Evolutionary conservation across 2,329 filamentous ascomycete species (phyloP), one percentile per base, ranked within the genome.

Genomic region (Pseudocercospora fijiensis): DNA sequence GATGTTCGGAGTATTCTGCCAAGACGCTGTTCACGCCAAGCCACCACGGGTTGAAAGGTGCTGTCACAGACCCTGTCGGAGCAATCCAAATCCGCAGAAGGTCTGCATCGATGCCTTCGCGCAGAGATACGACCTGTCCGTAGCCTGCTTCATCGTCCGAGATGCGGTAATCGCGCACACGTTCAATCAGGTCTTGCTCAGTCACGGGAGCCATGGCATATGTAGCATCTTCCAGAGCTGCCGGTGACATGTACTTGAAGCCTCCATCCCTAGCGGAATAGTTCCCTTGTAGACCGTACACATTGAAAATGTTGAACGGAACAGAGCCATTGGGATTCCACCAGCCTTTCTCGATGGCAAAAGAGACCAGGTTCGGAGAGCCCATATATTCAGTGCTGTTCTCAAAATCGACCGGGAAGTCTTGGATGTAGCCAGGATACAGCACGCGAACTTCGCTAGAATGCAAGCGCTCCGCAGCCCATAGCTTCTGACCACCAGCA

Each of bases 171-270:
- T 77, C 75, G 24, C 75, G 74, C 6, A 76, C 75, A 7, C 75
- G 72, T 24, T 77, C 76, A 67, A 81, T 80, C 2, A 84, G 73
- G 63, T 84, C 81, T 18, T 73, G 72, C 63, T 85, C 83, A 0
- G 81, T 82, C n/a, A 84, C 71, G 0, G 83, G 82, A 1, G 76
- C 77, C 72, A 81, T 82, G 16, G 78, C 74, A 0, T 70, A 69
- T 0, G 75, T 76, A 0, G 74, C 75, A n/a, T 76, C 69, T 57
- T 76, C 75, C 1, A 76, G 71, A 0, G 74, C 73, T 8, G 72
- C 74, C 65, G 76, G 75, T 1, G 74, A 76, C 74, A 77, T 76
- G 65, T 76, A 76, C 58, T 76, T 77, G 67, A 73, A 75, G 3
- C 75, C 75, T 13, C 75, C 75, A 26, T 76, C 68, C 43, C 74